phyloP scores from a whole-genome alignment of 331 rosid species.

The Quercus lobata region DNA sequence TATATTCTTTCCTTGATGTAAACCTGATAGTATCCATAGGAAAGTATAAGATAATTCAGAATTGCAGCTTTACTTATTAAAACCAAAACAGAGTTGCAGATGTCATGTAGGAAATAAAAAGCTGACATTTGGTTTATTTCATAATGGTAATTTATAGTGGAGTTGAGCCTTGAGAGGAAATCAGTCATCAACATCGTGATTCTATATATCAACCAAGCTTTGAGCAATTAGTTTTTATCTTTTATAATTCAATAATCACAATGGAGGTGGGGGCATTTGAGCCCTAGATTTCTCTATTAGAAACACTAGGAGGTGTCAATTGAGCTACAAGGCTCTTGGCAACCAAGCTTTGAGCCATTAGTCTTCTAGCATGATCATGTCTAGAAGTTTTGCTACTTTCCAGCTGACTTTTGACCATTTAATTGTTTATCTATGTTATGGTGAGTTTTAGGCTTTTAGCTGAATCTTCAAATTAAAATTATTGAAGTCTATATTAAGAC shows the following conservation, averaged over 20 bases:
- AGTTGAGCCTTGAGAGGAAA: background rate
- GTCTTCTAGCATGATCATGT: background rate
- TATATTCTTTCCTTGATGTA: slow-evolving; percentile 1
- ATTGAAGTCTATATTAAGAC: background rate
- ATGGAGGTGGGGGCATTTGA: too few relatives aligned
- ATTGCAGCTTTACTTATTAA: background rate
- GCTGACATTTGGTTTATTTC: background rate
- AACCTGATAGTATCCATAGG: background rate
- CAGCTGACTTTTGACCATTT: background rate
- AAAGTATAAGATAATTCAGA: background rate
- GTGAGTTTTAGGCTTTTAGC: background rate
- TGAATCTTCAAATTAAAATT: background rate
- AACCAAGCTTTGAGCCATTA: background rate
- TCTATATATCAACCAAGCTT: background rate
- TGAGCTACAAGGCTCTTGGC: too few relatives aligned
- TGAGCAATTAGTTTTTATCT: too few relatives aligned
- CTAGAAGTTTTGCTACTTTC: background rate
- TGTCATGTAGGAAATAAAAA: background rate
- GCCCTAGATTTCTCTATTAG: too few relatives aligned
- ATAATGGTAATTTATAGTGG: background rate
- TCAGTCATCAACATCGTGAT: background rate
- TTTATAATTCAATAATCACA: too few relatives aligned
- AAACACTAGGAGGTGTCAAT: too few relatives aligned
- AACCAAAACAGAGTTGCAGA: background rate
- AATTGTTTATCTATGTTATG: background rate